phyloP scores from a whole-genome alignment of 2,329 filamentous ascomycete species.

The Neodidymelliopsis sp. region DNA sequence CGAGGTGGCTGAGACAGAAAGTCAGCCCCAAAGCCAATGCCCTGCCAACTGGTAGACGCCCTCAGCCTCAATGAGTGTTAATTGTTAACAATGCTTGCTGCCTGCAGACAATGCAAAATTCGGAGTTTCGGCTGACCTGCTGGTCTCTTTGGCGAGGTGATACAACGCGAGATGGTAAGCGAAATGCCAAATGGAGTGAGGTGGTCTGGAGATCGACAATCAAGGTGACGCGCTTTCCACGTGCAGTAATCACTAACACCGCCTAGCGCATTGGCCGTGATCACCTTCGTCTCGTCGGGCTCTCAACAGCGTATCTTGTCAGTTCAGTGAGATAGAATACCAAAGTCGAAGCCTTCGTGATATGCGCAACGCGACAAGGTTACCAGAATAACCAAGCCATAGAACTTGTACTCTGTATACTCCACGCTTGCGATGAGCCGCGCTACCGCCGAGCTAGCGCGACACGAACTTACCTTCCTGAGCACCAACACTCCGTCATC shows the following conservation, averaged over 20 bases:
- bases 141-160: slow-evolving; percentile 9
- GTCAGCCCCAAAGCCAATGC: neutral
- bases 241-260: slow-evolving; percentile 9
- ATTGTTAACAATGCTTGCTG: slow-evolving; percentile 12
- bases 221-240: slow-evolving; percentile 16
- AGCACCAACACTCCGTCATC: no score
- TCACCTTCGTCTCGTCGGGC: neutral
- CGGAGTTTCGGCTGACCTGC: slow-evolving; percentile 1
- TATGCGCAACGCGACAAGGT: no score
- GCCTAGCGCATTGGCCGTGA: slow-evolving; percentile 11
- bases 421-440: no score
- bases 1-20: slow-evolving; percentile 1
- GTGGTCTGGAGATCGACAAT: slow-evolving; percentile 16
- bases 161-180: slow-evolving; percentile 20
- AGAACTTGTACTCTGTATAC: no score
- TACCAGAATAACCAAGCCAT: no score
- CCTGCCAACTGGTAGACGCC: slow-evolving; percentile 1
- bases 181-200: slow-evolving; percentile 20
- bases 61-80: slow-evolving; percentile 3
- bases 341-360: no score
- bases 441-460: no score
- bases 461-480: no score
- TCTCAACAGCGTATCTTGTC: neutral
- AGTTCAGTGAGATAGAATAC: no score
- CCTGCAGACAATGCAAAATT: slow-evolving; percentile 16